Evolutionary conservation across 495 filamentous ascomycete species (phyloP), one percentile per base, ranked within the genome.

Genomic region (Penicillium herquei): DNA sequence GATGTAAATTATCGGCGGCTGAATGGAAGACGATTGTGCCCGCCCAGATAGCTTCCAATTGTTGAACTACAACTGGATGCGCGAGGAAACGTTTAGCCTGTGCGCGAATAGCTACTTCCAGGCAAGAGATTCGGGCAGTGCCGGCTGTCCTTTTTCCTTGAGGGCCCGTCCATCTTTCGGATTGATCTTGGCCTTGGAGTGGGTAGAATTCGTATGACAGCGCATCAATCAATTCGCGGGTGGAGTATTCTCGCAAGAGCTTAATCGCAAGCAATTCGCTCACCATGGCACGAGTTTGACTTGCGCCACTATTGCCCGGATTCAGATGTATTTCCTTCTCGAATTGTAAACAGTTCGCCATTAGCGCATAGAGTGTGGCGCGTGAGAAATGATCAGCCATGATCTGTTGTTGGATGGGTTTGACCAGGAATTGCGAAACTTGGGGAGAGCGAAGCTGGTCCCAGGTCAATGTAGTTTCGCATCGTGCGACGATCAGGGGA

Each of bases 311-410:
- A 62, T 88, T 96, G 37, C 88, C 91, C 1, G 89, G 90, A 64
- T 91, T 87, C 49, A 85, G 57, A 39, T 91, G 86, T 14, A 83
- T 81, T 69, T 98, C 93, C 70, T 94, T 96, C 57, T 83, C 79
- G 73, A 96, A 98, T 70, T 96, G 93, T 33, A 96, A 76, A 59
- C 90, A 92, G 65, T 98, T 98, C 18, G 91, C 90, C 81, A 96
- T 86, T 56, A 98, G 71, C 3, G 90, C 89, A 72, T 95, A 98
- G 34, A 96, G 67, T 2, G 90, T 94, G 10, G 87, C 93, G 39
- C 88, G 84, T 12, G 87, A 90, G 59, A 96, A 91, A 69, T 95
- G 89, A 16, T 87, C 83, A 18, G 78, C 79, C 50, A 84, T 82
- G 37, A 96, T 89, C 61, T 91, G 87, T 57, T 92, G 89, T 69